These are phyloP conservation scores for Rutstroemia sp. DNA, from an alignment of 2,329 filamentous ascomycete genomes.

Conservation along the genomic window DNA sequence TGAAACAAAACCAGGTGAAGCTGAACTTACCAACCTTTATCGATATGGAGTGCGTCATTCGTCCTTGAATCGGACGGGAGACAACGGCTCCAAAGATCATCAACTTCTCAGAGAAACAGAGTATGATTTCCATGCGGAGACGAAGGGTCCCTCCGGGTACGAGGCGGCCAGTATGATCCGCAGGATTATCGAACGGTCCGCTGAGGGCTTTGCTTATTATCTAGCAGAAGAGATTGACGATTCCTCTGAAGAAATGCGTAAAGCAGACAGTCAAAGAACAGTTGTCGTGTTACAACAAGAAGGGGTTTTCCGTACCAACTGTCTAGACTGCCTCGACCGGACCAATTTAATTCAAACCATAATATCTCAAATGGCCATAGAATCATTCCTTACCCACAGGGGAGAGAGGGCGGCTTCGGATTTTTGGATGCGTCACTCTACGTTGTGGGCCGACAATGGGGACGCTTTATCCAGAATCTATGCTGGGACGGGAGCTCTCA, in stretches of 20 bases:
- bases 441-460: conserved; percentile 94
- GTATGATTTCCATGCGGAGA: conserved; percentile 96
- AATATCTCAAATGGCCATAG: conserved; percentile 87
- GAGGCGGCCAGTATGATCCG: conserved; percentile 84
- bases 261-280: conserved; percentile 33
- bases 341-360: conserved; percentile 96
- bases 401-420: conserved; percentile 64
- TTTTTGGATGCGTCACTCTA: conserved; percentile 89
- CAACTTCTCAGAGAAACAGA: conserved; percentile 74
- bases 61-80: conserved; percentile 54
- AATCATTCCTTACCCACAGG: conserved; percentile 71
- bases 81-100: conserved; percentile 56
- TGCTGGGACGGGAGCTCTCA: conserved; percentile 89
- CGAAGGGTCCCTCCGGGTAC: conserved; percentile 77
- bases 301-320: conserved; percentile 94
- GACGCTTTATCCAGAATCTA: conserved; percentile 93
- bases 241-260: conserved; percentile 31
- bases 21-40: conserved; percentile 75
- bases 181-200: conserved; percentile 67
- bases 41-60: conserved; percentile 69
- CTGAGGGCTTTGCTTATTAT: conserved; percentile 88
- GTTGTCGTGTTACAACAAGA: conserved; percentile 82
- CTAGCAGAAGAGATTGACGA: conserved; percentile 62
- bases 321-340: conserved; percentile 88
- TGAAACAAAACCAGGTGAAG: conserved; percentile 77